Conservation (phyloP, 345 rosid species). For the Murraya koenigii region DNA sequence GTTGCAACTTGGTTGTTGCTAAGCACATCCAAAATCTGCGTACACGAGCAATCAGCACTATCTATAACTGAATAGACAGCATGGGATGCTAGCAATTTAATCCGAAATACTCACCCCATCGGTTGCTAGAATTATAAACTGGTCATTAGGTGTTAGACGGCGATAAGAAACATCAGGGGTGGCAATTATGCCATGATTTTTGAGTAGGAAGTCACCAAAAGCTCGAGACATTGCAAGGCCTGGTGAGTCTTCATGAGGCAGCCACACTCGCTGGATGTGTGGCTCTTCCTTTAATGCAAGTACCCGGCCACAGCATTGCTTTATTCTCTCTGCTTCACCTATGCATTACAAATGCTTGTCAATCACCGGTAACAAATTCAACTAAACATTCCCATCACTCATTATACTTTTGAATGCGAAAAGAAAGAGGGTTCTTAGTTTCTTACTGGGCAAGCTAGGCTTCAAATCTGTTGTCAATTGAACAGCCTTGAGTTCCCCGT, state of each 20-base stretch:
- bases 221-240: constrained; percentile 98
- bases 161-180: constrained; percentile 61
- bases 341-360: background rate
- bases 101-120: constrained; percentile 59
- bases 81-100: background rate
- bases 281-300: constrained; percentile 67
- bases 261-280: constrained; percentile 82
- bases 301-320: constrained; percentile 69
- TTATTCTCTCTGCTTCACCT: constrained; percentile 88
- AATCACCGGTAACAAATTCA: background rate
- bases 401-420: background rate
- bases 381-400: background rate
- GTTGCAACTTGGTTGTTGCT: constrained; percentile 57
- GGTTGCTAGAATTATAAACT: constrained; percentile 66
- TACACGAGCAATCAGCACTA: background rate
- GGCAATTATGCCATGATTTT: constrained; percentile 69
- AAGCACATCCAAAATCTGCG: constrained; percentile 82
- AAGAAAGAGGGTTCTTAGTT: background rate
- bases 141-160: constrained; percentile 50
- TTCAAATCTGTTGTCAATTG: constrained; percentile 79
- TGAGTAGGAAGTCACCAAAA: constrained; percentile 74
- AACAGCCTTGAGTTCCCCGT: constrained; percentile 41
- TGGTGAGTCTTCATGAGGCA: constrained; percentile 69
- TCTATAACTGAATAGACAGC: background rate
- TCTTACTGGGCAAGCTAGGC: constrained; percentile 74